Base-by-base conservation (phyloP, 2,329 filamentous ascomycete genomes). In the Diaporthe sp. region DNA sequence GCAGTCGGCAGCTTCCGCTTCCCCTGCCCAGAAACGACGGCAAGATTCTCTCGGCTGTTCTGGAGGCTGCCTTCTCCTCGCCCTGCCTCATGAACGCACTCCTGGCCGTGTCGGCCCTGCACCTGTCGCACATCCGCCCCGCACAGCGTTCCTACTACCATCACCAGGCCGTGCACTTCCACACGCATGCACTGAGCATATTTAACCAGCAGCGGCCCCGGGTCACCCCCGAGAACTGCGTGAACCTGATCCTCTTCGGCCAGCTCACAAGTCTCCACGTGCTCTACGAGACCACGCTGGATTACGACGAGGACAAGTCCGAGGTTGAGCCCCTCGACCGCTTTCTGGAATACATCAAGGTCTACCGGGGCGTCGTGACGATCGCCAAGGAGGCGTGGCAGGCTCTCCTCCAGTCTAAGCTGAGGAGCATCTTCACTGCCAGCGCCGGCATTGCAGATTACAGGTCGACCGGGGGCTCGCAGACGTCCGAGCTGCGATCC, bases 191-290 rank as follows among this genome's bases (percentile, higher is more conserved):
- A 42, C 80, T 88, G 27, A 78, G 80, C 58, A 80, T 81, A 72
- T 86, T 83, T 76, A 86, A 82, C 76, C 75, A 69, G 47, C 82
- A 75, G 75, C 78, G 74, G 66, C 56, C 69, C 58, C 80, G 82
- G 12, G 83, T 76, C 75, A 78, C 74, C 53, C 79, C 82, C 27
- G 80, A 82, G 17, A 81, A 80, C 63, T 83, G 81, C 51, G 78
- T 86, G 27, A 82, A 85, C 1, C 81, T 84, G 19, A 86, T 87
- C 71, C 78, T 88, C n/a, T 88, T 88, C 78, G 83, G 86, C 7
- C 80, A 81, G 25, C 73, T 84, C 7, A 77, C 88, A 1, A 85
- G 86, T 53, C 81, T 88, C 9, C 87, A 89, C 70, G 83, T 85
- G 51, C 82, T 90, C 5, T 87, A 84, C 76, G 87, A 90, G 71